These are phyloP conservation scores for Zopfia rhizophila DNA, from an alignment of 2,329 filamentous ascomycete genomes.

Conservation along the genomic window DNA sequence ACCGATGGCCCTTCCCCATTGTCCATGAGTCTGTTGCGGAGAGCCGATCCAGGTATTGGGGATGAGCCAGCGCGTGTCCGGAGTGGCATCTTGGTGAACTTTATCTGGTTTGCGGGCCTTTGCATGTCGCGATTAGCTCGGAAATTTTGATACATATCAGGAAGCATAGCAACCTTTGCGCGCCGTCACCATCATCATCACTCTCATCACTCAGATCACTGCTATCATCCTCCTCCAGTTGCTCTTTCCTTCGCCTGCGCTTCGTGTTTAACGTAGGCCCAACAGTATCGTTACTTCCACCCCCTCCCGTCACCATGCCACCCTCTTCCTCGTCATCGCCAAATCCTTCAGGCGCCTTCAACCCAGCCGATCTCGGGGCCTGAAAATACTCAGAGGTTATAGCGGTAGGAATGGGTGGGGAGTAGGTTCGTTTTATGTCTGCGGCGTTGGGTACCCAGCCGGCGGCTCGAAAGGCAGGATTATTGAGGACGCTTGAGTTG, in stretches of 20 bases:
- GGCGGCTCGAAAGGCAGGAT: constrained; percentile 82
- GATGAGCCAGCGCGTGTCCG: constrained; percentile 88
- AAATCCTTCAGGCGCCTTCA: constrained; percentile 64
- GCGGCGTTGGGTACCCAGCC: constrained; percentile 80
- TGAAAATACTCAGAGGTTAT: constrained; percentile 88
- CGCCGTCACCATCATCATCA: constrained; percentile 75
- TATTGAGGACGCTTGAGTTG: constrained; percentile 81
- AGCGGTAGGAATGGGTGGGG: constrained; percentile 84
- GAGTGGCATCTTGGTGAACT: constrained; percentile 95
- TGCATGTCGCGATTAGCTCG: background rate
- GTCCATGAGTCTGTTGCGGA: constrained; percentile 66
- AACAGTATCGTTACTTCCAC: constrained; percentile 72
- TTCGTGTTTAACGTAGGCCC: constrained; percentile 72
- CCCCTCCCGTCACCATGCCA: constrained; percentile 74
- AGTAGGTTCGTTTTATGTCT: constrained; percentile 84
- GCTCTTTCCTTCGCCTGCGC: constrained; percentile 75
- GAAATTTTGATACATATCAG: background rate
- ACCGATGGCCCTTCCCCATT: constrained; percentile 63
- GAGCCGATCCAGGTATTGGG: constrained; percentile 65
- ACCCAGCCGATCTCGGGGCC: constrained; percentile 68
- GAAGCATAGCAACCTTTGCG: constrained; percentile 37
- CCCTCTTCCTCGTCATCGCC: constrained; percentile 78
- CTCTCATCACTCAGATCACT: constrained; percentile 87
- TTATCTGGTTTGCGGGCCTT: constrained; percentile 85
- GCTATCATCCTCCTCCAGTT: constrained; percentile 86